These are phyloP conservation scores for Raphanus hybrid DNA, from an alignment of 441 rosid genomes.

Conservation along the genomic window DNA sequence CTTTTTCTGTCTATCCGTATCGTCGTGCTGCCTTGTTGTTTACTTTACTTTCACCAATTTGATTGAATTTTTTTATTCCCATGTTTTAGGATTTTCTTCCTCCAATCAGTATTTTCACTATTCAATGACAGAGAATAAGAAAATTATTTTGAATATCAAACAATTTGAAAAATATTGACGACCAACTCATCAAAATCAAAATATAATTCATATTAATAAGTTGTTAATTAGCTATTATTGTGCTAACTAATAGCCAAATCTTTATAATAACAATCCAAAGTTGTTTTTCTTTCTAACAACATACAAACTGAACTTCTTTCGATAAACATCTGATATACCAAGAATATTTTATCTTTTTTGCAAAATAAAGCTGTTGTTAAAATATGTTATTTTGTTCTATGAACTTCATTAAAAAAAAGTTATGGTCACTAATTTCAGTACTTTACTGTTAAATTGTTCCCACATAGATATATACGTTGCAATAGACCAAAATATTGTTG, in stretches of 20 bases:
- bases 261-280: slow-evolving; percentile 7
- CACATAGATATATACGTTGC: neutral
- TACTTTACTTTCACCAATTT: slow-evolving; percentile 28
- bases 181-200: neutral
- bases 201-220: neutral
- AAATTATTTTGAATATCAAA: slow-evolving; percentile 5
- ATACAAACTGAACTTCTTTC: slow-evolving; percentile 1
- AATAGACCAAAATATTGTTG: neutral
- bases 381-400: neutral
- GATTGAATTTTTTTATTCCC: slow-evolving; percentile 10
- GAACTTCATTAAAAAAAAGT: neutral
- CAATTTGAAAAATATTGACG: neutral
- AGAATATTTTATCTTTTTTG: neutral
- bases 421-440: neutral
- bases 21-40: slow-evolving; percentile 27
- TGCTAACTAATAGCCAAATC: slow-evolving; percentile 1
- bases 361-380: neutral
- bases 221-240: neutral
- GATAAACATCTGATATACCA: neutral
- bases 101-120: slow-evolving; percentile 29
- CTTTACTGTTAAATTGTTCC: neutral
- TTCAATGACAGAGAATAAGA: slow-evolving; percentile 19
- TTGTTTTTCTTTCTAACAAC: neutral
- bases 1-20: slow-evolving; percentile 35
- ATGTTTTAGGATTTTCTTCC: slow-evolving; percentile 21